Evolutionary conservation across 768 basidiomycete species (phyloP).

Genomic region (Ramaria sp.): DNA sequence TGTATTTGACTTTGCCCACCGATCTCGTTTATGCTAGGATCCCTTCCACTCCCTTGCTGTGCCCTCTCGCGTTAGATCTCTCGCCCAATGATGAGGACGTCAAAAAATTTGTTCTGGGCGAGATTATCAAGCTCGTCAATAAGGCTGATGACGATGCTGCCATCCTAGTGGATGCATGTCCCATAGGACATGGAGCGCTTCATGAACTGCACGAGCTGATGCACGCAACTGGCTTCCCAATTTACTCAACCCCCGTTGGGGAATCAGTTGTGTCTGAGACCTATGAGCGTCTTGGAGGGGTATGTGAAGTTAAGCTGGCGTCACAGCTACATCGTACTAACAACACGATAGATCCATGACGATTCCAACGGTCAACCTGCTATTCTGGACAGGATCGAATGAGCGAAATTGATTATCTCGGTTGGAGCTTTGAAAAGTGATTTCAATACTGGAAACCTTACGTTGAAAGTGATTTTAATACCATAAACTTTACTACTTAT

Average conservation of each 20-base stretch:
- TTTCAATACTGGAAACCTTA: conserved; percentile 86
- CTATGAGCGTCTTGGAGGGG: conserved; percentile 68
- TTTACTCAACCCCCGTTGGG: conserved; percentile 73
- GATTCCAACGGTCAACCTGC: conserved; percentile 58
- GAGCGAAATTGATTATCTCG: conserved; percentile 63
- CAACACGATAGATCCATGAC: conserved; percentile 49
- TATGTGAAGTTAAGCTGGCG: conserved; percentile 27
- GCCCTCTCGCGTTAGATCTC: conserved; percentile 38
- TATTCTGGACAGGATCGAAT: conserved; percentile 63
- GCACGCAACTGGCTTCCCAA: conserved; percentile 55
- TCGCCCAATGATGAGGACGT: conserved; percentile 45
- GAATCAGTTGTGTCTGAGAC: conserved; percentile 67
- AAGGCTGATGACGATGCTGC: conserved; percentile 52
- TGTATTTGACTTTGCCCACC: conserved; percentile 79
- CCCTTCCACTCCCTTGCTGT: conserved; percentile 48
- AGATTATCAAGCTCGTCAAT: conserved; percentile 56
- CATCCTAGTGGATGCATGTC: conserved; percentile 75
- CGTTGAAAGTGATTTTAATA: conserved; percentile 83
- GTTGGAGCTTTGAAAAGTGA: conserved; percentile 64
- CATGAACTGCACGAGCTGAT: conserved; percentile 54
- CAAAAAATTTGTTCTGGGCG: conserved; percentile 60
- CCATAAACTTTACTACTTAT: conserved; percentile 79
- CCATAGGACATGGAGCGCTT: conserved; percentile 57
- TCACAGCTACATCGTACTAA: neutral
- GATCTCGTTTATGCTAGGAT: conserved; percentile 67